These are phyloP conservation scores for Camptophora hylomeconis DNA, from an alignment of 2,329 filamentous ascomycete genomes.

Conservation along the genomic window DNA sequence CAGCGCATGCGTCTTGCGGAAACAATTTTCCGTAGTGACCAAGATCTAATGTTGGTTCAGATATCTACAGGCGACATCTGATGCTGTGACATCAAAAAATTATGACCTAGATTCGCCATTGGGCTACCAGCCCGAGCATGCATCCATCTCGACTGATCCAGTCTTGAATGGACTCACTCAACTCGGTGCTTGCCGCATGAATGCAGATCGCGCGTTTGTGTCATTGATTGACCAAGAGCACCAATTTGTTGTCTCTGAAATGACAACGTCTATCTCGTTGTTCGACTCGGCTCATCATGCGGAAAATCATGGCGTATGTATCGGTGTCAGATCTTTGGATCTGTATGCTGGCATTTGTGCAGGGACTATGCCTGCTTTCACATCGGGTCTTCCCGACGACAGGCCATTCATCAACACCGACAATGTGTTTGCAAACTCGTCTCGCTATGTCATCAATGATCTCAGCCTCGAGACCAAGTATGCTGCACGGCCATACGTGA, in stretches of 20 bases:
- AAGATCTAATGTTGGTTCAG: too few relatives aligned
- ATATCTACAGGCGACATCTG: too few relatives aligned
- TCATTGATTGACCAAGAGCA: conserved; percentile 1
- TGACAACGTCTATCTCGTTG: conserved; percentile 28
- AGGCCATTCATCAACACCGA: neutral
- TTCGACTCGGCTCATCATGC: conserved; percentile 14
- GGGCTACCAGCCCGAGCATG: conserved; percentile 2
- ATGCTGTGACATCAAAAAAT: too few relatives aligned
- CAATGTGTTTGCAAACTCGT: conserved; percentile 1
- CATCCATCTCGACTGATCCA: conserved; percentile 17
- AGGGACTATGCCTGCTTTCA: conserved; percentile 1
- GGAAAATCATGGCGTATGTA: conserved; percentile 13
- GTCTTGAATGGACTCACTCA: conserved; percentile 36
- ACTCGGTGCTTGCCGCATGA: conserved; percentile 29
- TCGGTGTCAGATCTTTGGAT: neutral
- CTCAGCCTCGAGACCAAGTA: conserved; percentile 25
- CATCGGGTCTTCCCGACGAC: too few relatives aligned
- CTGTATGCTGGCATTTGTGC: conserved; percentile 1
- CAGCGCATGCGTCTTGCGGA: too few relatives aligned
- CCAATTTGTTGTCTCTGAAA: conserved; percentile 34
- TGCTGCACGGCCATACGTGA: conserved; percentile 23
- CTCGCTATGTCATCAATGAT: conserved; percentile 22
- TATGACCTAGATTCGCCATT: too few relatives aligned
- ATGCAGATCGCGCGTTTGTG: conserved; percentile 2
- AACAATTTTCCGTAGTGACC: too few relatives aligned